Percentiles rank a stretch among this genome's conserved stretches.
Conservation (phyloP, 257 asterid species). For the Solanum rostratum region DNA sequence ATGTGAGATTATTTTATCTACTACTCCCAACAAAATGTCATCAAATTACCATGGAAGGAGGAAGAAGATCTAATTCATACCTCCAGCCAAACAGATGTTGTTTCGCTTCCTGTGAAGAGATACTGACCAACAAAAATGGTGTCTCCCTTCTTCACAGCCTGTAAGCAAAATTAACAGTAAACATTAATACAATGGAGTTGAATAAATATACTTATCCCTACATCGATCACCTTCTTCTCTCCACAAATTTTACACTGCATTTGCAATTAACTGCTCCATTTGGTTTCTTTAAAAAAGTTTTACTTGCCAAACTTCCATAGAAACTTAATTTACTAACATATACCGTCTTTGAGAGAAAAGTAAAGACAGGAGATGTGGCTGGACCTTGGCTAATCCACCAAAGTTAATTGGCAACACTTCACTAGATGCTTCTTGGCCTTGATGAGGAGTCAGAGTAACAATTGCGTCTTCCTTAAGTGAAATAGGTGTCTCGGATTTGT, state of each 20-base stretch:
- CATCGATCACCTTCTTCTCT: no score
- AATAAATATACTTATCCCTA: not conserved
- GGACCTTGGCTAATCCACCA: slow-evolving; percentile 59
- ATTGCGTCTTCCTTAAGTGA: slow-evolving; percentile 51
- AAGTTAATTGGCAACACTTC: slow-evolving; percentile 62
- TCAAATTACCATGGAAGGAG: not conserved
- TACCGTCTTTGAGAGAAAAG: not conserved
- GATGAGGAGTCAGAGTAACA: slow-evolving; percentile 60
- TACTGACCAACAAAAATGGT: slow-evolving; percentile 86
- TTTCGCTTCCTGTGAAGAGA: slow-evolving; percentile 87
- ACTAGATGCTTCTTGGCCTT: slow-evolving; percentile 58
- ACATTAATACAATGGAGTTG: not conserved
- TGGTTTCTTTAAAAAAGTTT: not conserved
- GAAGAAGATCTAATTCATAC: slow-evolving; percentile 18
- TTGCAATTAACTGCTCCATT: not conserved
- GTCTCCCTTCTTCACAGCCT: slow-evolving; percentile 82
- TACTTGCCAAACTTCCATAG: not conserved
- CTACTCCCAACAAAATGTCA: not conserved
- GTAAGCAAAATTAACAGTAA: slow-evolving; percentile 8
- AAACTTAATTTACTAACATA: not conserved
- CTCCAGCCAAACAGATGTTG: slow-evolving; percentile 91
- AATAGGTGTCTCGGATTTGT: slow-evolving; percentile 43
- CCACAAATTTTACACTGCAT: not conserved
- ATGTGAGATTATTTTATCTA: not conserved
- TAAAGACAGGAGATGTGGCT: not conserved